These are phyloP conservation scores for Fusarium sp. DNA, from an alignment of 2,329 filamentous ascomycete genomes.

Conservation along the genomic window DNA sequence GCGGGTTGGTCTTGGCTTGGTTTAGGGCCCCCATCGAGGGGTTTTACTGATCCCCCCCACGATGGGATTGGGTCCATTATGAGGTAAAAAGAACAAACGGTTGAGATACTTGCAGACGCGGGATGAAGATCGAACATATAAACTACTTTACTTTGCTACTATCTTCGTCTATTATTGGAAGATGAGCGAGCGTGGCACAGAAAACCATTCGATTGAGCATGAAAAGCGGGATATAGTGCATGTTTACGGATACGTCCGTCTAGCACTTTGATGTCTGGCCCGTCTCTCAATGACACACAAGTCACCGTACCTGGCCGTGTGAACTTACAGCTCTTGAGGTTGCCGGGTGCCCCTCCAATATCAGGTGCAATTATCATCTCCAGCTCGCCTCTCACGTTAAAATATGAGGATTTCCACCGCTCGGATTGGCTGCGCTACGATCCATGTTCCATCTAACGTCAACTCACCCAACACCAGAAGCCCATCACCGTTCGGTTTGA, in stretches of 20 bases:
- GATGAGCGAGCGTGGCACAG: not conserved
- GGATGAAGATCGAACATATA: not conserved
- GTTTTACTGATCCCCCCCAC: not conserved
- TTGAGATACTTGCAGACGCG: not conserved
- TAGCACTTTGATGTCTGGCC: not conserved
- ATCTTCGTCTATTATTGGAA: not conserved
- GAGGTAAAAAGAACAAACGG: not conserved
- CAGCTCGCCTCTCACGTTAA: too few relatives aligned
- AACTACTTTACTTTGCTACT: not conserved
- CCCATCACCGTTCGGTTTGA: not conserved
- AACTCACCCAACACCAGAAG: not conserved
- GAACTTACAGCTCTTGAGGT: not conserved
- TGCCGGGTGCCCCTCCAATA: not conserved
- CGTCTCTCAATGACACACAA: not conserved
- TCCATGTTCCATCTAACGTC: not conserved
- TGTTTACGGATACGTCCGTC: not conserved
- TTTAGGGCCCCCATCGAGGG: not conserved
- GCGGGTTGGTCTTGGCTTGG: constrained; percentile 30
- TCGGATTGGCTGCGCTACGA: not conserved
- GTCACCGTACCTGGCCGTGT: constrained; percentile 26
- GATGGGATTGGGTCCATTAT: not conserved
- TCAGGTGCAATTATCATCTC: not conserved
- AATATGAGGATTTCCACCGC: not conserved
- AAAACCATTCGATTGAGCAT: not conserved
- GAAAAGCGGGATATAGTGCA: not conserved